Conservation (phyloP, 139 green algal genomes). For the Picochlorum costavermella region DNA sequence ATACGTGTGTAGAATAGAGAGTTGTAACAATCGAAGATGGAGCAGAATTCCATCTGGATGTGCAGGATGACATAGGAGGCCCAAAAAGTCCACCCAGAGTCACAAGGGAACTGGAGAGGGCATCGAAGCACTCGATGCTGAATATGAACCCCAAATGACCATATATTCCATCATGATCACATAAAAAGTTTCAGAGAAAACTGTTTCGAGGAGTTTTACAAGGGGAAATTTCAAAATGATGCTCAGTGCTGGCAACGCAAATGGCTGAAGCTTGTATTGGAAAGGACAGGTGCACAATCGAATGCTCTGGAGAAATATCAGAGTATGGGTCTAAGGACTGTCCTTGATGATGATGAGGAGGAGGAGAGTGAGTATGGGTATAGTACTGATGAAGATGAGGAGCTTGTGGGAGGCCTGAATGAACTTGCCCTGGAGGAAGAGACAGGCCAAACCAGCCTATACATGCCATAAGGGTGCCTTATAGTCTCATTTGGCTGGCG, state of each 20-base stretch:
- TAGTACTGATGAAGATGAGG: neutral
- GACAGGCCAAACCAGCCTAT: neutral
- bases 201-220: neutral
- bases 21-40: neutral
- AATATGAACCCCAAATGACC: neutral
- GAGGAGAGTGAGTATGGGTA: too few relatives aligned
- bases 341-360: too few relatives aligned
- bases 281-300: neutral
- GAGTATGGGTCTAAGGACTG: too few relatives aligned
- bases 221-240: neutral
- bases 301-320: too few relatives aligned
- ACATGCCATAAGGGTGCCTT: neutral
- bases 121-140: neutral
- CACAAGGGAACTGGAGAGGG: neutral
- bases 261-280: neutral
- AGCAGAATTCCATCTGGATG: neutral
- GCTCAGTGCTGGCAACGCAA: neutral
- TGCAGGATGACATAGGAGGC: neutral
- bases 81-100: neutral
- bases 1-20: neutral
- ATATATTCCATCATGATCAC: neutral
- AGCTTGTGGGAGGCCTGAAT: neutral
- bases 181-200: neutral
- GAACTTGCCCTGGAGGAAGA: neutral
- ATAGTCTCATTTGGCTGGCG: neutral